Conservation (phyloP, 2,329 filamentous ascomycete species). For the Trichoderma sp. region DNA sequence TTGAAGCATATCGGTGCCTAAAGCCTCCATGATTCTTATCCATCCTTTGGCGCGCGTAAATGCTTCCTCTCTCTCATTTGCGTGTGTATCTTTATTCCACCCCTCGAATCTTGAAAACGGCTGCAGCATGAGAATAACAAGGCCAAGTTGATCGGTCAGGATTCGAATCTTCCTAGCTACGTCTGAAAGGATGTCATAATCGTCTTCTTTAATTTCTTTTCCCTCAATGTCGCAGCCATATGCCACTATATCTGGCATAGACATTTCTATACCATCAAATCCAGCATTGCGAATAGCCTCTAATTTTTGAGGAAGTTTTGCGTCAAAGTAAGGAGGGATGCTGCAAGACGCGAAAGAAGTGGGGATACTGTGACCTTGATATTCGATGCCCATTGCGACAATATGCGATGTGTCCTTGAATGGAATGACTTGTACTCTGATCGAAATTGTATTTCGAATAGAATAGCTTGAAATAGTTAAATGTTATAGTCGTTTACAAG, state of each 20-base stretch:
- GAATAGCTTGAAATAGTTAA: neutral
- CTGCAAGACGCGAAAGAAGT: conserved; percentile 59
- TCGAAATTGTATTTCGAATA: neutral
- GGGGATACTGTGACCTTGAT: conserved; percentile 39
- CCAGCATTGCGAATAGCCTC: conserved; percentile 64
- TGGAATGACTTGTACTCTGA: neutral
- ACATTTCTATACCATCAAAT: conserved; percentile 71
- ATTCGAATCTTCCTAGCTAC: conserved; percentile 57
- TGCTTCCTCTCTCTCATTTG: conserved; percentile 60
- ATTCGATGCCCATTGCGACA: neutral
- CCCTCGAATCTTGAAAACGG: conserved; percentile 78
- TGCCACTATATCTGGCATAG: conserved; percentile 69
- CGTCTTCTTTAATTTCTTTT: conserved; percentile 54
- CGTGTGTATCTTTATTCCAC: conserved; percentile 56
- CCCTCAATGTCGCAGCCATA: conserved; percentile 58
- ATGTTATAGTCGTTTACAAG: too few relatives aligned
- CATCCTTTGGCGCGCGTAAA: conserved; percentile 65
- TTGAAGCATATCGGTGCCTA: conserved; percentile 51
- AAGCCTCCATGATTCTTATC: conserved; percentile 68
- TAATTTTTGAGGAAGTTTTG: conserved; percentile 61
- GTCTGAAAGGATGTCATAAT: conserved; percentile 51
- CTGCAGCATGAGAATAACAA: conserved; percentile 71
- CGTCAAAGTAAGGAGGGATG: conserved; percentile 47
- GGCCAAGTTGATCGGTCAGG: conserved; percentile 53
- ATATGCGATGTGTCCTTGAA: neutral